Evolutionary conservation across 148 eudicot species (phyloP).

Genomic region (Euryodendron excelsum): DNA sequence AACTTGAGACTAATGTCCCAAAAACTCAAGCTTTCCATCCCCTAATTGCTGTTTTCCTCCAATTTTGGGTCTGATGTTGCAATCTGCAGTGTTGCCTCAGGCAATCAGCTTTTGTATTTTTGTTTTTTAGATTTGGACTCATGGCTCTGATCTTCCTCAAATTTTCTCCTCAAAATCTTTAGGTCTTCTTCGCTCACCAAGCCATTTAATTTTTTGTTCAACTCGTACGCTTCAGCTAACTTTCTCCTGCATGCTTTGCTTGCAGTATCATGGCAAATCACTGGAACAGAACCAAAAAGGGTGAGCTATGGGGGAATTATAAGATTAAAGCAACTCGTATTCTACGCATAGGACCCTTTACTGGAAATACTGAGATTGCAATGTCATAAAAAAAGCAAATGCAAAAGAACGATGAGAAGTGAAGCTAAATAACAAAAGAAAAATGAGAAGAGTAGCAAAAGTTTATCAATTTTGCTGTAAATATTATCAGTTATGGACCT

Average conservation of each 20-base stretch:
- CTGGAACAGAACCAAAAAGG: slow-evolving; percentile 47
- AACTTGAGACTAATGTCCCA: no score
- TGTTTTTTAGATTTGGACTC: slow-evolving; percentile 41
- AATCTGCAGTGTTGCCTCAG: no score
- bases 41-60: no score
- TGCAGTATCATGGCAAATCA: slow-evolving; percentile 72
- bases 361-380: not conserved
- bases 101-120: slow-evolving; percentile 39
- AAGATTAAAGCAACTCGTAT: not conserved
- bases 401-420: no score
- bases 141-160: slow-evolving; percentile 45
- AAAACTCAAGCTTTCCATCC: no score
- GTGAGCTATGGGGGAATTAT: no score
- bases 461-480: no score
- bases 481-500: no score
- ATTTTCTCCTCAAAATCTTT: slow-evolving; percentile 45
- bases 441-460: no score
- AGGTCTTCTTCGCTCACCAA: slow-evolving; percentile 61
- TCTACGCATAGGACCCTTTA: not conserved
- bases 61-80: no score
- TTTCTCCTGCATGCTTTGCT: slow-evolving; percentile 83
- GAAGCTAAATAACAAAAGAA: not conserved
- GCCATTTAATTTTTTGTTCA: slow-evolving; percentile 63
- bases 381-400: no score
- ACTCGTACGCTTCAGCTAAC: slow-evolving; percentile 72